Conservation (phyloP, 495 filamentous ascomycete genomes). For the Penicilliopsis zonata region DNA sequence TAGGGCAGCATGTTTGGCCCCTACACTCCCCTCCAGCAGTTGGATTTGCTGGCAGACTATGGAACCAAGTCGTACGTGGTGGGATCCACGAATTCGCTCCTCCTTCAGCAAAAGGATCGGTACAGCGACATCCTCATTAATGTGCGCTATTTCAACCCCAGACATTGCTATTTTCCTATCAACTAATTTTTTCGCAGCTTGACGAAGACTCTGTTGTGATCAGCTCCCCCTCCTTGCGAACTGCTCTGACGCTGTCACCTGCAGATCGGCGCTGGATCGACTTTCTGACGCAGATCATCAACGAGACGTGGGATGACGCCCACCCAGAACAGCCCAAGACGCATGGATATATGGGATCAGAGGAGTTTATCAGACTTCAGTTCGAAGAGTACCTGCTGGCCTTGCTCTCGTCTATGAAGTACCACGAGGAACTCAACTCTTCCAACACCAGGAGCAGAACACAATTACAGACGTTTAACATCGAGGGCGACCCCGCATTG, state of each 20-base stretch:
- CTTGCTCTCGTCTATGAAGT: slow-evolving; percentile 78
- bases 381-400: slow-evolving; percentile 96
- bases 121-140: slow-evolving; percentile 97
- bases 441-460: slow-evolving; percentile 14
- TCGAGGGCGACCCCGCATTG: slow-evolving; percentile 70
- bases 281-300: slow-evolving; percentile 81
- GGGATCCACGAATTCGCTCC: slow-evolving; percentile 87
- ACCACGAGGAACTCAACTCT: slow-evolving; percentile 59
- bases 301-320: slow-evolving; percentile 90
- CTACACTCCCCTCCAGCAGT: slow-evolving; percentile 91
- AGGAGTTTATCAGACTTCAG: slow-evolving; percentile 95
- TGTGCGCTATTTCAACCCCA: slow-evolving; percentile 22
- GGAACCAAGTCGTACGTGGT: slow-evolving; percentile 97
- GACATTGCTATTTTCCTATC: neutral
- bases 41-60: slow-evolving; percentile 86
- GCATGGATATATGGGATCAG: slow-evolving; percentile 89
- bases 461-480: slow-evolving; percentile 27
- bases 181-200: slow-evolving; percentile 33
- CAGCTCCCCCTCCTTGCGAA: slow-evolving; percentile 63
- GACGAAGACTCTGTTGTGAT: slow-evolving; percentile 84
- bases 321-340: slow-evolving; percentile 85
- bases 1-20: slow-evolving; percentile 91
- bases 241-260: slow-evolving; percentile 66
- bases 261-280: slow-evolving; percentile 96
- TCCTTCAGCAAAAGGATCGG: slow-evolving; percentile 89